A percentile compares a stretch with the other conserved stretches of the same genome.
phyloP scores from a whole-genome alignment of 1,284 basidiomycete genomes.

The Malassezia psittaci region DNA sequence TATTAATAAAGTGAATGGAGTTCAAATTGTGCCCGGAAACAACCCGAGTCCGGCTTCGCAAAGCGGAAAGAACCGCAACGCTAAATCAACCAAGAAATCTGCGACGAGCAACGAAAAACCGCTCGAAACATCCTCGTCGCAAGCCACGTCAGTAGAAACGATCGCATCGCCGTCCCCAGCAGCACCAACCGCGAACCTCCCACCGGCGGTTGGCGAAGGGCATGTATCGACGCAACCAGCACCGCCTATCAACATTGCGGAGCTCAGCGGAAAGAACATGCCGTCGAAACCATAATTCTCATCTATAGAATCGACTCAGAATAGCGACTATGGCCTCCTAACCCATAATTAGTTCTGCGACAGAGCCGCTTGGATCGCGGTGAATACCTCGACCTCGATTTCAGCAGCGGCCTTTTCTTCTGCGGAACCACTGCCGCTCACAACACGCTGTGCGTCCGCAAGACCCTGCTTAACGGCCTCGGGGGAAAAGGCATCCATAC shows the following conservation, averaged over 20 bases:
- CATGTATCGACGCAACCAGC: background rate
- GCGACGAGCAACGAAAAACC: no score
- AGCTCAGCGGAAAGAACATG: background rate
- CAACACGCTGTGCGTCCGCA: constrained; percentile 75
- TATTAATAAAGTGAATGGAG: no score
- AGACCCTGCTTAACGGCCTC: constrained; percentile 87
- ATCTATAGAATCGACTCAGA: background rate
- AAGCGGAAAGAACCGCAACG: no score
- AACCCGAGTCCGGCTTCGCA: no score
- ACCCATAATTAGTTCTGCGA: constrained; percentile 23
- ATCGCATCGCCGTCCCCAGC: no score
- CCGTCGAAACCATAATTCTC: background rate
- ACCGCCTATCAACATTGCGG: constrained; percentile 11
- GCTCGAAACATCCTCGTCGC: no score
- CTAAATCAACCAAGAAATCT: no score
- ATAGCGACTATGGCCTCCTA: background rate
- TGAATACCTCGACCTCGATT: constrained; percentile 92
- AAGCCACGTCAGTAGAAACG: no score
- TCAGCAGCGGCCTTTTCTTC: constrained; percentile 87
- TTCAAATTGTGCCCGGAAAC: no score
- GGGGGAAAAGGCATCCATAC: constrained; percentile 75
- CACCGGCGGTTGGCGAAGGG: no score
- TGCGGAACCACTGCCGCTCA: constrained; percentile 72
- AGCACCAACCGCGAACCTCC: no score
- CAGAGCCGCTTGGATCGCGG: constrained; percentile 79